A percentile compares a stretch with the other conserved stretches of the same genome.
These are phyloP conservation scores for Citrus australasica DNA, from an alignment of 345 rosid genomes.

Conservation along the genomic window DNA sequence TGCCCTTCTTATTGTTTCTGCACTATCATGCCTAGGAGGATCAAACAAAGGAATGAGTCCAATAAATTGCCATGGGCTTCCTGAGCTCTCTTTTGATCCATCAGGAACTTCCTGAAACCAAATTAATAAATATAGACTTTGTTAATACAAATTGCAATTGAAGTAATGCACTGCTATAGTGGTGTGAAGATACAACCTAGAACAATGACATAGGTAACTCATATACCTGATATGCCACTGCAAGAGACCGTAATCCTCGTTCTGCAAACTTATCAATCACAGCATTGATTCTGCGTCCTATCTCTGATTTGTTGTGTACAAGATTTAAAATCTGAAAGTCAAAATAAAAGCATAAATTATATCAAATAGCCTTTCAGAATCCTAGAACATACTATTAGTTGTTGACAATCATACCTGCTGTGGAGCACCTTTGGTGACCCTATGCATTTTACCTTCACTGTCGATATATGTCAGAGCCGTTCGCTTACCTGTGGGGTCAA, in stretches of 20 bases:
- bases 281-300: conserved; percentile 48
- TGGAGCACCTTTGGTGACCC: conserved; percentile 73
- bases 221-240: conserved; percentile 56
- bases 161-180: background rate
- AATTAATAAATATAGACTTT: background rate
- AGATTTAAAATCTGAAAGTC: conserved; percentile 44
- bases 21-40: conserved; percentile 64
- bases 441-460: conserved; percentile 49
- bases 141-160: background rate
- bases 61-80: conserved; percentile 62
- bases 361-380: background rate
- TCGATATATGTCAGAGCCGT: conserved; percentile 61
- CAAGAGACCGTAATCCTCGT: conserved; percentile 61
- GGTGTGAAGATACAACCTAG: background rate
- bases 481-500: conserved; percentile 59
- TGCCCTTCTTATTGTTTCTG: conserved; percentile 55
- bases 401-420: conserved; percentile 40
- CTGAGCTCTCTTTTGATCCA: conserved; percentile 50
- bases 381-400: background rate
- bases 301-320: conserved; percentile 45
- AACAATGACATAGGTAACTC: background rate
- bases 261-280: conserved; percentile 54
- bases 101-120: conserved; percentile 58
- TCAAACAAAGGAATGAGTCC: conserved; percentile 63
- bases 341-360: conserved; percentile 6